These are phyloP conservation scores for Gloeophyllum trabeum DNA, from an alignment of 768 basidiomycete genomes.

Conservation along the genomic window DNA sequence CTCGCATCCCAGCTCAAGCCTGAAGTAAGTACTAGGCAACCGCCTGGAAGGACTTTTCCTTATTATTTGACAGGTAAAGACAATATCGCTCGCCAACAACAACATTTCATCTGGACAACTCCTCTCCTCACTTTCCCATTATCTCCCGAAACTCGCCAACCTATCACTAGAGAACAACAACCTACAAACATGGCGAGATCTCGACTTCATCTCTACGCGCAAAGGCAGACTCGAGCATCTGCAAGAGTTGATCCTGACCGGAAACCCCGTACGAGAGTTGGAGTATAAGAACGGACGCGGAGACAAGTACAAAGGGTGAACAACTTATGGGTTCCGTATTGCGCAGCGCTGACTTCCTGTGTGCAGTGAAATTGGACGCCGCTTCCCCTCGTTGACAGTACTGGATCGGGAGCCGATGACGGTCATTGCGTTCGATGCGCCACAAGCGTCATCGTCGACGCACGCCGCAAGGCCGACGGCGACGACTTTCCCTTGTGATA, in stretches of 20 bases:
- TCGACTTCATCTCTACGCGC: constrained; percentile 50
- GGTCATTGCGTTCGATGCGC: constrained; percentile 72
- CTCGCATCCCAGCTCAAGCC: constrained; percentile 72
- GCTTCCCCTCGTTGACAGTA: constrained; percentile 74
- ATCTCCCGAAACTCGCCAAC: constrained; percentile 70
- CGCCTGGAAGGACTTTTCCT: constrained; percentile 1
- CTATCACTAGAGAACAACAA: constrained; percentile 74
- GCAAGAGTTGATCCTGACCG: constrained; percentile 62
- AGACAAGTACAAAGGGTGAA: constrained; percentile 67
- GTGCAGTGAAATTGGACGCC: constrained; percentile 66
- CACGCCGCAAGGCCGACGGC: constrained; percentile 34
- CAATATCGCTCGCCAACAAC: constrained; percentile 78
- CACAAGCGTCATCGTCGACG: constrained; percentile 32
- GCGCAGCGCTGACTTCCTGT: constrained; percentile 6
- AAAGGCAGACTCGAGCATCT: constrained; percentile 51
- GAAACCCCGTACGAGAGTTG: constrained; percentile 62
- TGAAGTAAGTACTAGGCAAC: constrained; percentile 30
- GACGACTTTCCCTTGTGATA: constrained; percentile 69
- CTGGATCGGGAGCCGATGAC: constrained; percentile 76
- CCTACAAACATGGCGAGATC: constrained; percentile 56
- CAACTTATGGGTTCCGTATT: not conserved
- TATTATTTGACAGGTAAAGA: constrained; percentile 45
- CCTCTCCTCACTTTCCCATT: constrained; percentile 53
- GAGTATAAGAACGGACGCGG: constrained; percentile 45
- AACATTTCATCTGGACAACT: constrained; percentile 50